Percentiles rank a stretch among this genome's conserved stretches.
Evolutionary conservation across 768 basidiomycete genomes (phyloP).

Genomic region (Lactarius tabidus): DNA sequence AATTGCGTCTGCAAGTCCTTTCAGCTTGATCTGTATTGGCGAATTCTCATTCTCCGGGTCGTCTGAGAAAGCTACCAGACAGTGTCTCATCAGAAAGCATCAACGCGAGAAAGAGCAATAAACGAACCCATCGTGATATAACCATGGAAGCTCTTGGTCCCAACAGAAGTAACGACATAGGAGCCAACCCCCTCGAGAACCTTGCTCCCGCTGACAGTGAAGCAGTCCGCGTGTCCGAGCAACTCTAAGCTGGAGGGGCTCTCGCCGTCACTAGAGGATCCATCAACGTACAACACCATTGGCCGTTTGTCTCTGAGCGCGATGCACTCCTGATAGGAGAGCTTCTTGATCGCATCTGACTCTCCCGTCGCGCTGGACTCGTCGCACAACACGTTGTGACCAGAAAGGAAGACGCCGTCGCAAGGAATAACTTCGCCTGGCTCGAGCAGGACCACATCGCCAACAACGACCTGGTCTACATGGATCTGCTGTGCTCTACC

Average conservation of each 20-base stretch:
- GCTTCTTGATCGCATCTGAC: constrained; percentile 86
- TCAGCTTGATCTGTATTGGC: constrained; percentile 91
- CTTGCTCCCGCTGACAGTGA: constrained; percentile 86
- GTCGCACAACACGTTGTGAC: constrained; percentile 93
- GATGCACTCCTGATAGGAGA: constrained; percentile 72
- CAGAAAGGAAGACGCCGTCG: constrained; percentile 89
- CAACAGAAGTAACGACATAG: constrained; percentile 91
- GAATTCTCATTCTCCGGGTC: constrained; percentile 88
- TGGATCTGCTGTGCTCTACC: constrained; percentile 31
- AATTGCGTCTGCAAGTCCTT: constrained; percentile 87
- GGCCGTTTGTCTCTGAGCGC: constrained; percentile 44
- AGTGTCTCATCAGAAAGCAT: neutral
- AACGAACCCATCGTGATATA: constrained; percentile 84
- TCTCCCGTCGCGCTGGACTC: constrained; percentile 97
- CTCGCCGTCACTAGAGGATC: constrained; percentile 10
- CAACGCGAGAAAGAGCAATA: constrained; percentile 7
- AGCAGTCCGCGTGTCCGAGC: constrained; percentile 78
- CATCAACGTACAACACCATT: constrained; percentile 2
- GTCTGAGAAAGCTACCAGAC: constrained; percentile 72
- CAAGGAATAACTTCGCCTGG: constrained; percentile 95
- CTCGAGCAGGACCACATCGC: constrained; percentile 87
- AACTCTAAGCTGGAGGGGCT: no score
- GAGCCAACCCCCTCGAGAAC: constrained; percentile 72
- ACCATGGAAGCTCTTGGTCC: constrained; percentile 84
- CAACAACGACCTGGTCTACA: constrained; percentile 82